These are phyloP conservation scores for Saccharomycopsis lassenensis DNA, from an alignment of 805 yeast genomes.

Conservation along the genomic window DNA sequence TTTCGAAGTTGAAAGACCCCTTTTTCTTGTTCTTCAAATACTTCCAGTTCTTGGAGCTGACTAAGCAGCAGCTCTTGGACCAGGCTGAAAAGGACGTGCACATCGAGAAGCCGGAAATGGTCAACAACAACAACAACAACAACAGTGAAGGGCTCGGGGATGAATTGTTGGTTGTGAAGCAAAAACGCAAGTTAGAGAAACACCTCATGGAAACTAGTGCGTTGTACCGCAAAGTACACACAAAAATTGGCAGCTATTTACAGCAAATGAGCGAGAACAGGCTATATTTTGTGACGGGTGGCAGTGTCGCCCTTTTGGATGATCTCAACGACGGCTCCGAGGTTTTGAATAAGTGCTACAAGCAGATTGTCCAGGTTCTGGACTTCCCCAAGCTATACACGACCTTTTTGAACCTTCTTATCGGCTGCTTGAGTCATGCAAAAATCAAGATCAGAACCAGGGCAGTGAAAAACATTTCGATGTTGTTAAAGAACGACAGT, in stretches of 20 bases:
- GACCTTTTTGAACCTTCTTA: conserved; percentile 37
- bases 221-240: too few relatives aligned
- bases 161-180: too few relatives aligned
- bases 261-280: conserved; percentile 1
- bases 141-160: too few relatives aligned
- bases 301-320: background rate
- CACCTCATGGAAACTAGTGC: too few relatives aligned
- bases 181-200: too few relatives aligned
- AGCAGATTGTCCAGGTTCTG: conserved; percentile 9
- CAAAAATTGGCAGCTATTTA: too few relatives aligned
- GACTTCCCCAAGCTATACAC: conserved; percentile 34
- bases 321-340: too few relatives aligned
- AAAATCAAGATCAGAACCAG: conserved; percentile 46
- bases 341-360: too few relatives aligned
- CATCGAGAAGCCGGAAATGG: too few relatives aligned
- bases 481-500: conserved; percentile 40
- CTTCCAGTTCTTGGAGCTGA: conserved; percentile 16
- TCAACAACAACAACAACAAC: too few relatives aligned
- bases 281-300: background rate
- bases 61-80: conserved; percentile 2
- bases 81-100: too few relatives aligned
- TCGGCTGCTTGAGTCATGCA: conserved; percentile 37
- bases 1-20: too few relatives aligned
- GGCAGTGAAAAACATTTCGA: conserved; percentile 54
- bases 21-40: conserved; percentile 20